A percentile compares a stretch with the other conserved stretches of the same genome.
Conservation (phyloP, 1,284 basidiomycete species). For the Ganoderma leucocontextum region DNA sequence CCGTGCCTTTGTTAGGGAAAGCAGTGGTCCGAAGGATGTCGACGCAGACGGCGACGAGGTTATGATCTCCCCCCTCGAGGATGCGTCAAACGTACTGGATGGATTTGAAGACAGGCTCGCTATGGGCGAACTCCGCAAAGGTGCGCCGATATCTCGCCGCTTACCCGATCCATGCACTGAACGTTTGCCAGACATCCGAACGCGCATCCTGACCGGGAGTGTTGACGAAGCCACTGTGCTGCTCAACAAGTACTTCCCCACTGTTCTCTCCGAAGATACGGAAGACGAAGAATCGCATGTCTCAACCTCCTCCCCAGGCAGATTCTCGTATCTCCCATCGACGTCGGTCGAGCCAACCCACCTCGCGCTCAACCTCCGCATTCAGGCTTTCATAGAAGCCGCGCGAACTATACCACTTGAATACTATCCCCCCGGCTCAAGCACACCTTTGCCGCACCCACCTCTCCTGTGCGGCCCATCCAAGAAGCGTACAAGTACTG, state of each 20-base stretch:
- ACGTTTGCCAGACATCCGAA: constrained; percentile 64
- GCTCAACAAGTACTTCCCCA: constrained; percentile 74
- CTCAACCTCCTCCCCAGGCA: constrained; percentile 22
- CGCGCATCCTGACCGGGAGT: constrained; percentile 70
- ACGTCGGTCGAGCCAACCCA: constrained; percentile 76
- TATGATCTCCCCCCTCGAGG: constrained; percentile 41
- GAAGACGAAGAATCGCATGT: constrained; percentile 18
- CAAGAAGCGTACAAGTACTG: constrained; percentile 7
- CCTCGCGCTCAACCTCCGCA: constrained; percentile 82
- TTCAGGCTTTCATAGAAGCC: constrained; percentile 84
- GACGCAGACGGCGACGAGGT: constrained; percentile 78
- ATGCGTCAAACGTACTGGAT: constrained; percentile 20
- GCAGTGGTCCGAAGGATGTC: constrained; percentile 58
- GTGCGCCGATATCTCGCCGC: constrained; percentile 49
- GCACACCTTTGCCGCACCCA: constrained; percentile 22
- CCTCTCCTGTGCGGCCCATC: constrained; percentile 16
- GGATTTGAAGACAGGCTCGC: constrained; percentile 50
- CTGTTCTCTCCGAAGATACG: constrained; percentile 57
- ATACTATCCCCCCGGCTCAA: constrained; percentile 46
- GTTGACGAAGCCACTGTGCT: constrained; percentile 74
- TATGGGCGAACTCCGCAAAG: constrained; percentile 62
- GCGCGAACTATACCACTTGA: constrained; percentile 75
- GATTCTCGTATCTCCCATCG: constrained; percentile 58
- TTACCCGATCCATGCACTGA: constrained; percentile 14
- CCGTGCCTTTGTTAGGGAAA: constrained; percentile 73